Conservation (phyloP, 306 rosid genomes). For the Fragaria nilgerrensis region DNA sequence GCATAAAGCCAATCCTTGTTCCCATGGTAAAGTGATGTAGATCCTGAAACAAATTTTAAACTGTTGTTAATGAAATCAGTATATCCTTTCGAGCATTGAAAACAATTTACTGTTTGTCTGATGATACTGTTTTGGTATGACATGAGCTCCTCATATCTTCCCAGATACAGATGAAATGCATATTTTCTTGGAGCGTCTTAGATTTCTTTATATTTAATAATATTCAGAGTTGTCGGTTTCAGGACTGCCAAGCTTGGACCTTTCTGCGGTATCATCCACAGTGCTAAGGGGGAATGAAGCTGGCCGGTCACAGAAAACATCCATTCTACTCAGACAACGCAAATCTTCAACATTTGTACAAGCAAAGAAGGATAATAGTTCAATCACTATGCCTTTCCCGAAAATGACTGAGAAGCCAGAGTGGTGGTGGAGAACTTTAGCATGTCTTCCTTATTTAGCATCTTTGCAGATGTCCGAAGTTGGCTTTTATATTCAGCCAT, state of each 20-base stretch:
- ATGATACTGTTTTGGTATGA: neutral
- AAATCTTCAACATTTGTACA: constrained; percentile 32
- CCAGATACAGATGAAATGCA: neutral
- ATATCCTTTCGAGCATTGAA: neutral
- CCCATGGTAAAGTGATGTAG: neutral
- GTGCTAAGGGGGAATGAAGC: constrained; percentile 31
- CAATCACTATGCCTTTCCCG: constrained; percentile 48
- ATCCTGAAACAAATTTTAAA: neutral
- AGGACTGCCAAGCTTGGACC: constrained; percentile 38
- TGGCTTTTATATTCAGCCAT: constrained; percentile 58
- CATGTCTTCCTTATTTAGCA: constrained; percentile 67
- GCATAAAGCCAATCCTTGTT: neutral
- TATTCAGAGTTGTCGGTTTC: constrained; percentile 15
- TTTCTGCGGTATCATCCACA: constrained; percentile 36
- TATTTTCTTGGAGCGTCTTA: constrained; percentile 5
- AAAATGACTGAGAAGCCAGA: constrained; percentile 65
- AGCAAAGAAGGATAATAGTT: constrained; percentile 50
- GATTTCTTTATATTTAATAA: constrained; percentile 4
- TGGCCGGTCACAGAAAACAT: constrained; percentile 23
- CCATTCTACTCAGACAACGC: constrained; percentile 19
- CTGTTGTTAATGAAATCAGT: neutral
- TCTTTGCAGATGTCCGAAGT: constrained; percentile 72
- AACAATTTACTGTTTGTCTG: neutral
- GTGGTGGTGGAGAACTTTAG: constrained; percentile 94
- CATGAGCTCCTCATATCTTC: neutral